Base-by-base conservation (phyloP, 257 asterid genomes). In the Forsythia viridissima region DNA sequence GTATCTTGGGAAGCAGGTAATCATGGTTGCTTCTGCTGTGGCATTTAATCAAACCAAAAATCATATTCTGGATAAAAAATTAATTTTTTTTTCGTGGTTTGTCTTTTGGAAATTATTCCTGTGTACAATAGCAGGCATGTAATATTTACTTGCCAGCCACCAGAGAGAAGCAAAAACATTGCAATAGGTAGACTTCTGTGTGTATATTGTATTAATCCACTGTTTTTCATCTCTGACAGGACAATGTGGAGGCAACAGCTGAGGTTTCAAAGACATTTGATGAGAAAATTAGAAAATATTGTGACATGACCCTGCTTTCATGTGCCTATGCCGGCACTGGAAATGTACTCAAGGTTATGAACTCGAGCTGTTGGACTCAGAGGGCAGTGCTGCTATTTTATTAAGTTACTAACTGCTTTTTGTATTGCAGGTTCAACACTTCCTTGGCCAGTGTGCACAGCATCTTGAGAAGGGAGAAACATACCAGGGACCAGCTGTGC, bases 271-370 rank as follows among this genome's bases (percentile, higher is more conserved):
- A 89, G 88, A 93, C 97, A 68, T 94, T 94, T 61, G 88, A 88
- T 79, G 94, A 90, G 79, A 91, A 93, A 82, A 93, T 96, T 74
- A 87, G 96, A 79, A 89, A 88, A 85, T 91, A 92, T 57, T 92
- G 97, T 69, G 97, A 92, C 81, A 93, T 92, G 94, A 93, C 95
- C 73, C 86, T 96, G 80, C 92, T 92, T 12, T 89, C 99, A 51
- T 96, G 99, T 85, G 99, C 98, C 8, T 96, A 93, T 85, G 99
- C 97, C 2, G 99, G 99, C 80, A 96, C 98, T 0, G 97, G 99
- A 76, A 92, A 96, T 80, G 99, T 96, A 70, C 91, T 93, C 41
- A 93, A 96, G 98, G 99, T 94, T 76, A 68, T 57, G 70, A 79
- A 38, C 76, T 63, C 52, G 11, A 42, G 66, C 9, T 39, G 16